These are phyloP conservation scores for Chlamydomonas reinhardtii DNA, from an alignment of 163 green algal genomes.

Conservation along the genomic window DNA sequence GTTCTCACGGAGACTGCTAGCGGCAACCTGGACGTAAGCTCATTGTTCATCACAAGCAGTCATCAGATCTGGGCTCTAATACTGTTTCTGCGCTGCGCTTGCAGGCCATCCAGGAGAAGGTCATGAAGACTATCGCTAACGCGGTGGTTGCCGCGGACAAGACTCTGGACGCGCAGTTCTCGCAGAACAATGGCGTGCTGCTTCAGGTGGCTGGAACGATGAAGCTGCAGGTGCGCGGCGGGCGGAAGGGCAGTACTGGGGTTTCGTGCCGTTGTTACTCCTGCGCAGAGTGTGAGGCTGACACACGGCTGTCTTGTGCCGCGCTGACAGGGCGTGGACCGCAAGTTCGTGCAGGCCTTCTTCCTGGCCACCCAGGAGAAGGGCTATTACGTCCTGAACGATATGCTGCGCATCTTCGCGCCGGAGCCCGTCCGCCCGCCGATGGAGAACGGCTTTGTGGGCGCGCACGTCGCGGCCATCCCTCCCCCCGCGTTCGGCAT, in stretches of 20 bases:
- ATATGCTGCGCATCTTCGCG: slow-evolving; percentile 63
- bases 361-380: slow-evolving; percentile 71
- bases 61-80: not conserved
- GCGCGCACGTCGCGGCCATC: not conserved
- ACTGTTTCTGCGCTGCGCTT: not conserved
- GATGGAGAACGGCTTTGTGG: slow-evolving; percentile 45
- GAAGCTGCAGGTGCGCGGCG: slow-evolving; percentile 27
- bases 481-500: not conserved
- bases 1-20: slow-evolving; percentile 2
- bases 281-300: no score
- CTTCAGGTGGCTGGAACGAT: slow-evolving; percentile 57
- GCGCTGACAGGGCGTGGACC: slow-evolving; percentile 49
- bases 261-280: no score
- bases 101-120: slow-evolving; percentile 62
- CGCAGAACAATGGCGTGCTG: slow-evolving; percentile 55
- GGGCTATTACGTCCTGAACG: slow-evolving; percentile 70
- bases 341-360: slow-evolving; percentile 66
- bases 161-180: slow-evolving; percentile 61
- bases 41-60: not conserved
- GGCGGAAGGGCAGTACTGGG: no score
- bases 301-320: not conserved
- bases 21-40: slow-evolving; percentile 23
- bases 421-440: slow-evolving; percentile 13
- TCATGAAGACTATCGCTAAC: slow-evolving; percentile 54
- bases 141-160: slow-evolving; percentile 45